Evolutionary conservation across 78 protist genomes (phyloP).

Genomic region (Acrasis kona): DNA sequence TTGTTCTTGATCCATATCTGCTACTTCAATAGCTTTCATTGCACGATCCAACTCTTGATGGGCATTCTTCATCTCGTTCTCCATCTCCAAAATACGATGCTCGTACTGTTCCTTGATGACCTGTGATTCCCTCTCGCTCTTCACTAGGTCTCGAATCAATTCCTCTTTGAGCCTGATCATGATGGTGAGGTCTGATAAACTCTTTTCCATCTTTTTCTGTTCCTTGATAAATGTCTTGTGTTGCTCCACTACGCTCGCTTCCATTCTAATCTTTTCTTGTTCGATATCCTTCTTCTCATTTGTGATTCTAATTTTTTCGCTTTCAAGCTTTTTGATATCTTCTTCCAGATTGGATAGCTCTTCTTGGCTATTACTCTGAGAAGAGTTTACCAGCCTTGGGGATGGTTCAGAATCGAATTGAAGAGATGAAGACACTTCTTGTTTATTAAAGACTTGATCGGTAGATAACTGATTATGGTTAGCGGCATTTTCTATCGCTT

Average conservation of each 20-base stretch:
- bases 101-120: not conserved
- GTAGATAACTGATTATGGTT: not conserved
- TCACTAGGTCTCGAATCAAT: constrained; percentile 3
- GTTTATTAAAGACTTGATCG: not conserved
- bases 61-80: not conserved
- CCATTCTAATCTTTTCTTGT: constrained; percentile 6
- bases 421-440: not conserved
- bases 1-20: no score
- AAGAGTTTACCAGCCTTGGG: not conserved
- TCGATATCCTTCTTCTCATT: constrained; percentile 5
- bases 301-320: not conserved
- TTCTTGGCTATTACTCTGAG: not conserved
- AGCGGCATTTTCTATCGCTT: not conserved
- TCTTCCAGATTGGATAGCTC: not conserved
- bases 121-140: not conserved
- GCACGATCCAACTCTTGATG: not conserved
- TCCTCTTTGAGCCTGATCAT: not conserved
- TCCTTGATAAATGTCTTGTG: not conserved
- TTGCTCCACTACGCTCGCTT: not conserved
- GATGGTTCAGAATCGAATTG: not conserved
- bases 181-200: not conserved
- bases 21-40: not conserved
- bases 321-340: not conserved
- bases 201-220: not conserved
- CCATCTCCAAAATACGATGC: constrained; percentile 1